Base-by-base conservation (phyloP, 805 yeast genomes). In the Nakazawaea laoshanensis region DNA sequence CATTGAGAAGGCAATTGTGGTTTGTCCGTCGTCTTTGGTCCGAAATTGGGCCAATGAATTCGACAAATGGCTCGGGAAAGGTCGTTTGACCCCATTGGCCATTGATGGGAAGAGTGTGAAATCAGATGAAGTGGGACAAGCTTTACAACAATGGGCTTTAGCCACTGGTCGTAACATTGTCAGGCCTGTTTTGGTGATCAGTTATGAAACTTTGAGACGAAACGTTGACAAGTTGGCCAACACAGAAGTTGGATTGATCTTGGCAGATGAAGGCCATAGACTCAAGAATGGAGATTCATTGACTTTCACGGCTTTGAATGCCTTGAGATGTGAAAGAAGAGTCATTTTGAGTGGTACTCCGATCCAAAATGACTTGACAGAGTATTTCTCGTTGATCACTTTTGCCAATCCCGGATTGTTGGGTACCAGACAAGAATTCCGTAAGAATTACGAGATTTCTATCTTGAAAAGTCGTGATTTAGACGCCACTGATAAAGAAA, bases 31-130 rank as follows among this genome's bases (percentile, higher is more conserved):
- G 0, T 82, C 95, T 7, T 63, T 89, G 45, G 98, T 89, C 19
- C 69, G 86, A 37, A 89, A 89, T 49, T 89, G 98, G 98, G 97
- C 97, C 1, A 89, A 92, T 50, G 98, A 89, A 57, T 73, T 89
- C 33, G 73, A 76, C 24, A 89, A 89, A 55, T 89, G 98, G 98
- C 64, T 89, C 14, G 98, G 98, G 0, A 82, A 80, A 43, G 95
- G 92, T n/a, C 74, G 83, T 0, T 50, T 89, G 6, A 77, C 92
- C 2, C 92, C 96, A 0, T 61, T 92, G 34, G 95, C 96, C 0
- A 77, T 85, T 10, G 97, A 92, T 52, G 98, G 98, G 8, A 88
- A 87, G 49, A 65, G 77, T 24, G 79, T 83, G 7, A 83, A 84
- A 42, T 63, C 79, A 3, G 57, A 70, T 1, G 88, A 83, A 13